Percentiles rank a stretch among this genome's conserved stretches.
These are phyloP conservation scores for Chenopodium quinoa DNA, from an alignment of 148 eudicot genomes.

Conservation along the genomic window DNA sequence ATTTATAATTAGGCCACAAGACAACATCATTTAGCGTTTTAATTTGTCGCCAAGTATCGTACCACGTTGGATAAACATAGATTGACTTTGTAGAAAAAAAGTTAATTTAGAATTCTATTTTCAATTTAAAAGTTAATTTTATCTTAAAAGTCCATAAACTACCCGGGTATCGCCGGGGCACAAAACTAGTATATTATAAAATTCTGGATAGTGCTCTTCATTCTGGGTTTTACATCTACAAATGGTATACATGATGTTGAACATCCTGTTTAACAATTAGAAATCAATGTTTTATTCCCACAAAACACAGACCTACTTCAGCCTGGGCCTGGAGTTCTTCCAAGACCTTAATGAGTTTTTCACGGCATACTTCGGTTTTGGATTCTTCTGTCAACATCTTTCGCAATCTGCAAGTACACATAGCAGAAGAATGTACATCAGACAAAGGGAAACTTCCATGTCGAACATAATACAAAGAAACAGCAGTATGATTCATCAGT, in stretches of 20 bases:
- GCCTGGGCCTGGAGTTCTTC: slow-evolving; percentile 91
- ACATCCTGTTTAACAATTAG: not conserved
- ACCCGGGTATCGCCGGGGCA: too few species aligned
- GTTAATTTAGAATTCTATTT: too few species aligned
- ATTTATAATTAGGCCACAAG: too few species aligned
- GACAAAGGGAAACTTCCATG: not conserved
- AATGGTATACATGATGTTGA: not conserved
- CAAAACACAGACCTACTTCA: slow-evolving; percentile 90
- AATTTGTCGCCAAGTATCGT: too few species aligned
- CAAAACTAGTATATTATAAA: too few species aligned
- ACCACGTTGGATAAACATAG: too few species aligned
- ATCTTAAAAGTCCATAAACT: too few species aligned
- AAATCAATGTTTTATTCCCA: slow-evolving; percentile 65
- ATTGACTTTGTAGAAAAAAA: too few species aligned
- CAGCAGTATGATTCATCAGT: not conserved
- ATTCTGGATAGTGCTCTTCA: not conserved
- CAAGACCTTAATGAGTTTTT: slow-evolving; percentile 69
- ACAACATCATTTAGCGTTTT: too few species aligned
- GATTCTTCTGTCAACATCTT: slow-evolving; percentile 56
- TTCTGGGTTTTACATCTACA: not conserved
- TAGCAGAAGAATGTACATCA: not conserved
- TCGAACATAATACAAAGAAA: not conserved
- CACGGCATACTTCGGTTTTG: slow-evolving; percentile 47
- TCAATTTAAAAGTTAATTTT: too few species aligned
- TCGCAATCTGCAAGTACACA: slow-evolving; percentile 50